phyloP scores from a whole-genome alignment of 345 rosid genomes.

The Ailanthus altissimus region DNA sequence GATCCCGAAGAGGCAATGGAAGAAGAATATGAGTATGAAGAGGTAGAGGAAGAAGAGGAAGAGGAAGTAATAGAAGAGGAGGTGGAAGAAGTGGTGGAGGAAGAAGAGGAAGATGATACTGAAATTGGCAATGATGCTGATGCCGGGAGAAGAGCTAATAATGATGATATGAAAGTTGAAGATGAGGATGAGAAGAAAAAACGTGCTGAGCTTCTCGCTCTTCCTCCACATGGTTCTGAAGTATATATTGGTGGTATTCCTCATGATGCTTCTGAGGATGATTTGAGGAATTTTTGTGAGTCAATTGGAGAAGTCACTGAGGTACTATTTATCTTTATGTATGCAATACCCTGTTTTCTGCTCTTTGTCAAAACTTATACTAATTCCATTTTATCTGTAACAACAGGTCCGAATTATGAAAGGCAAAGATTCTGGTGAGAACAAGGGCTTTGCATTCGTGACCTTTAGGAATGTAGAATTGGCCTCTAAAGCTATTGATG shows the following conservation, averaged over 20 bases:
- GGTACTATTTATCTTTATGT: constrained; percentile 34
- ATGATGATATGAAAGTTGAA: constrained; percentile 27
- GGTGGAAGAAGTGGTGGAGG: constrained; percentile 41
- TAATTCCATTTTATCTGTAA: constrained; percentile 15
- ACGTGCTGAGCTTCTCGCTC: constrained; percentile 58
- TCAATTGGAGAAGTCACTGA: constrained; percentile 63
- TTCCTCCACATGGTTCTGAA: constrained; percentile 75
- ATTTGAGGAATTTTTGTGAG: constrained; percentile 58
- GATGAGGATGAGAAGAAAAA: constrained; percentile 51
- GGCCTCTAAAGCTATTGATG: constrained; percentile 63
- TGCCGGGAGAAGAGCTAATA: constrained; percentile 20
- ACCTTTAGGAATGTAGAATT: constrained; percentile 59
- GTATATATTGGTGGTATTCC: constrained; percentile 69
- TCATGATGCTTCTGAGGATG: constrained; percentile 49
- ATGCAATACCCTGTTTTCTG: background rate
- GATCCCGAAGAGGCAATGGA: constrained; percentile 58
- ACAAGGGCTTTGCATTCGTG: constrained; percentile 72
- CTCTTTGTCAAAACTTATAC: background rate
- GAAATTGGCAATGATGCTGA: constrained; percentile 25
- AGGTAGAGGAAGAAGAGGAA: constrained; percentile 50
- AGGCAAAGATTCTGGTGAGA: constrained; percentile 58
- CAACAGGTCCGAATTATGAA: constrained; percentile 61
- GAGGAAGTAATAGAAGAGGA: constrained; percentile 46
- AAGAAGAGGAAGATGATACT: constrained; percentile 36
- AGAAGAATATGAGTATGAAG: constrained; percentile 67